Evolutionary conservation across 1,284 basidiomycete genomes (phyloP), one percentile per base, ranked within the genome.

Genomic region (Puccinia hordei): DNA sequence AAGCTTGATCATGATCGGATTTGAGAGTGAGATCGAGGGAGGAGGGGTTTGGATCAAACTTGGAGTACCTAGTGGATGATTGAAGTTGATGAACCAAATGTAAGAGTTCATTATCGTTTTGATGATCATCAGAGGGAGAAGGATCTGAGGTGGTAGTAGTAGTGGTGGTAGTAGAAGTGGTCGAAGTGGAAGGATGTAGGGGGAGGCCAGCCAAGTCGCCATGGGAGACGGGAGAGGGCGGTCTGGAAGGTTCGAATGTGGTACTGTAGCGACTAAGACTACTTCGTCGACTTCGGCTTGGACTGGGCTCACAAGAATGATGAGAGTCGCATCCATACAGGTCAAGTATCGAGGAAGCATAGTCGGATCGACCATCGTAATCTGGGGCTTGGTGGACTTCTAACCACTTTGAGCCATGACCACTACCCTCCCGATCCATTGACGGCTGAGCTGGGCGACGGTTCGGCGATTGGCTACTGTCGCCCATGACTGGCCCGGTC

Each of bases 291-390:
- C n/a, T n/a, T n/a, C n/a, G 24, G 38, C 15, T 1, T 49, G 12
- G 55, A 35, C 27, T 19, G 74, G 38, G n/a, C n/a, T n/a, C n/a
- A 13, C 17, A 6, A 2, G 61, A 19, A 15, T 66, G 59, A n/a
- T 33, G 30, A 12, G 61, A 35, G 9, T 57, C 65, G 41, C 44
- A 2, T 2, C 41, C 76, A 35, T 79, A 79, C 9, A 79, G 46
- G 69, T 79, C 76, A 1, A 79, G 55, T 5, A 79, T 79, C 15
- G 76, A 79, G 15, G 66, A 51, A 19, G 76, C 76, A n/a, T 71
- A 79, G 57, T 79, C 76, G 41, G 66, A 71, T 0, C 55, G 59
- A 4, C 27, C 41, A 10, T 57, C 49, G 46, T 66, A 41, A 41
- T 30, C 38, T 8, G 59, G 24, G 33, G 30, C 75, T n/a, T n/a